Evolutionary conservation across 495 filamentous ascomycete species (phyloP).

Genomic region (Paragyromitra xinjiangensis): DNA sequence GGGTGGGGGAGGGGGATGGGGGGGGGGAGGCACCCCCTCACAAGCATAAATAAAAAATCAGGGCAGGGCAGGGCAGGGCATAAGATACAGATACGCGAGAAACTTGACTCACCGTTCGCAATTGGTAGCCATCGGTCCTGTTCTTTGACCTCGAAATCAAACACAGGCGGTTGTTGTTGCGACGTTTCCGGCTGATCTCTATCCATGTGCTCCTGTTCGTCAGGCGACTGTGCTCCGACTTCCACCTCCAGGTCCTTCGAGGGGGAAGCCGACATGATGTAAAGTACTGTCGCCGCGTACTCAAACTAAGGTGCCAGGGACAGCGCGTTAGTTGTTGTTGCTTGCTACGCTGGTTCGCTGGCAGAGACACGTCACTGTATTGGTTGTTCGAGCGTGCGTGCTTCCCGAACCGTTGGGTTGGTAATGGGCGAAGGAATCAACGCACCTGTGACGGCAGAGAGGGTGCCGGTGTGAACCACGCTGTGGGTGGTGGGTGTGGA

Average conservation of each 20-base stretch:
- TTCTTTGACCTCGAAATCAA: slow-evolving; percentile 99
- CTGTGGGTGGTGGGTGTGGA: slow-evolving; percentile 45
- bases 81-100: slow-evolving; percentile 64
- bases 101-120: slow-evolving; percentile 91
- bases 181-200: slow-evolving; percentile 71
- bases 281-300: slow-evolving; percentile 62
- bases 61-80: slow-evolving; percentile 58
- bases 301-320: slow-evolving; percentile 34
- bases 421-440: slow-evolving; percentile 46
- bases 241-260: slow-evolving; percentile 89
- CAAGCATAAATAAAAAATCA: slow-evolving; percentile 54
- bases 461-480: slow-evolving; percentile 43
- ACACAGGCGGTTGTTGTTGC: slow-evolving; percentile 70
- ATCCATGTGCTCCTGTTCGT: slow-evolving; percentile 80
- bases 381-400: slow-evolving; percentile 53
- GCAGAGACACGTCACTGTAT: slow-evolving; percentile 50
- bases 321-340: slow-evolving; percentile 50
- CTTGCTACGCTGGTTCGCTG: slow-evolving; percentile 50
- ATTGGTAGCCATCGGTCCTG: slow-evolving; percentile 99
- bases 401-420: slow-evolving; percentile 53
- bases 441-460: slow-evolving; percentile 48
- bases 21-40: slow-evolving; percentile 42
- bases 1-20: slow-evolving; percentile 35
- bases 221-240: slow-evolving; percentile 89
- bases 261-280: slow-evolving; percentile 95